A percentile compares a stretch with the other conserved stretches of the same genome.
Conservation (phyloP, 1,284 basidiomycete genomes). For the Pseudozyma hubeiensis region DNA sequence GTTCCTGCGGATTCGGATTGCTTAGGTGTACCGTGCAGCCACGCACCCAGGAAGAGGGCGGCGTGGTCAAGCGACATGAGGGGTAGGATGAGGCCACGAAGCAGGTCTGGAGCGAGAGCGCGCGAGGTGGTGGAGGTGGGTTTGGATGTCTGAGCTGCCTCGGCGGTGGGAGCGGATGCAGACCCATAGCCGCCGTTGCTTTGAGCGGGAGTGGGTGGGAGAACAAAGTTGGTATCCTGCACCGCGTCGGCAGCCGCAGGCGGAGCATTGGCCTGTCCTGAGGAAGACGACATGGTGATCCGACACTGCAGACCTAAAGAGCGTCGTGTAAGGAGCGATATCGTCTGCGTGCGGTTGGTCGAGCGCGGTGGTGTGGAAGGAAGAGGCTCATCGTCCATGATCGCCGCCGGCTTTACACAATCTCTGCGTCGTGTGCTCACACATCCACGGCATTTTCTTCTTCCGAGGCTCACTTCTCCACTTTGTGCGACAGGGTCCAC, state of each 20-base stretch:
- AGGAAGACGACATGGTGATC: no score
- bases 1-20: constrained; percentile 38
- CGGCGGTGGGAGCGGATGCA: not conserved
- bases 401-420: no score
- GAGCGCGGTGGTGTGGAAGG: no score
- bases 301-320: no score
- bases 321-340: no score
- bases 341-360: no score
- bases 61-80: constrained; percentile 58
- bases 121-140: constrained; percentile 25
- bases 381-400: no score
- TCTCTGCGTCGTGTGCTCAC: no score
- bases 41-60: constrained; percentile 42
- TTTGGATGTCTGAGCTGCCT: not conserved
- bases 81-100: constrained; percentile 54
- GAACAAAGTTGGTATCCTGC: constrained; percentile 31
- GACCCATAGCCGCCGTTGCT: constrained; percentile 13
- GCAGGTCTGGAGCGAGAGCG: constrained; percentile 52
- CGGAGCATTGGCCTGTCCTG: no score
- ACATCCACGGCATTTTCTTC: no score
- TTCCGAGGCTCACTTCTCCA: no score
- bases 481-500: no score
- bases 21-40: constrained; percentile 48
- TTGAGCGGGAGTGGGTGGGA: not conserved
- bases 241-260: constrained; percentile 2